Base-by-base conservation (phyloP, 371 early-diverging fungal genomes). In the Zancudomyces culisetae region DNA sequence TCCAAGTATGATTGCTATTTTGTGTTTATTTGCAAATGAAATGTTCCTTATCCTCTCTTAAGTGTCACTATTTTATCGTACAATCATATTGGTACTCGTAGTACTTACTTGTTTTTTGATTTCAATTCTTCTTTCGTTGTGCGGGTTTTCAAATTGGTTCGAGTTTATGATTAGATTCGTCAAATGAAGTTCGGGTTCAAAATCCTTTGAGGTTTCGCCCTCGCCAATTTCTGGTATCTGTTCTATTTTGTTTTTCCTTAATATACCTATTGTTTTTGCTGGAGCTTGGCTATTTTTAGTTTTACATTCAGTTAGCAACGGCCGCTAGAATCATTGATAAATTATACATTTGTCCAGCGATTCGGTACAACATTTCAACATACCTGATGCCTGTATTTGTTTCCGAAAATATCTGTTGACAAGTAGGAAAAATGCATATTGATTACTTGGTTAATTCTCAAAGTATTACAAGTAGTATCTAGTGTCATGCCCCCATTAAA, bases 1-100 rank as follows among this genome's bases (percentile, higher is more conserved):
- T 66, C 66, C 1, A 66, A 56, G 20, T 64, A 66, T 2, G 65
- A 53, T 45, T 64, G 61, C 42, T 66, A 27, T 27, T 13, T 40
- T 13, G n/a, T 13, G n/a, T n/a, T n/a, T n/a, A n/a, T n/a, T n/a
- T n/a, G n/a, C n/a, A n/a, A n/a, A n/a, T n/a, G n/a, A n/a, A n/a
- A n/a, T n/a, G n/a, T n/a, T n/a, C n/a, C n/a, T n/a, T n/a, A n/a
- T n/a, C n/a, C n/a, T n/a, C n/a, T n/a, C n/a, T n/a, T n/a, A n/a
- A n/a, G n/a, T n/a, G n/a, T n/a, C n/a, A n/a, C n/a, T n/a, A n/a
- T n/a, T n/a, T n/a, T n/a, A n/a, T n/a, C n/a, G n/a, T n/a, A n/a
- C n/a, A n/a, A n/a, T n/a, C n/a, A n/a, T n/a, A n/a, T n/a, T n/a
- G n/a, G n/a, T n/a, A n/a, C n/a, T n/a, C n/a, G n/a, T n/a, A n/a